Percentiles rank a stretch among this genome's conserved stretches.
These are phyloP conservation scores for Aspergillus intermedius DNA, from an alignment of 2,329 filamentous ascomycete species.

Conservation along the genomic window DNA sequence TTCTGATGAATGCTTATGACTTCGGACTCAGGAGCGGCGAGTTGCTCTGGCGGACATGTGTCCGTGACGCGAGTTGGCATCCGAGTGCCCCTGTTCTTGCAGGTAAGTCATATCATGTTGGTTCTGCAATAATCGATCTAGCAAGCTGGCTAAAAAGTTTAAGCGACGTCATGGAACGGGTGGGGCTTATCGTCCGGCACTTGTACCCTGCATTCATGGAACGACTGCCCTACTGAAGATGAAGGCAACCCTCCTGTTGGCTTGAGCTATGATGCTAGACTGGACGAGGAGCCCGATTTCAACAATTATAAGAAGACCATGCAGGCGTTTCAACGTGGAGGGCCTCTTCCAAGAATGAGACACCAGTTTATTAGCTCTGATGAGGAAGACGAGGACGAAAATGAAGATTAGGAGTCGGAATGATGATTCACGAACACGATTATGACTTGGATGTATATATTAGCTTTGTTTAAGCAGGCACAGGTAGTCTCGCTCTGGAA, in stretches of 20 bases:
- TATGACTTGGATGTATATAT: background rate
- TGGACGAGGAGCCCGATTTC: slow-evolving; percentile 45
- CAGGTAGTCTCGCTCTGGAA: background rate
- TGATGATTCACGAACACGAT: too few species aligned
- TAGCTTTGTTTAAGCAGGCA: background rate
- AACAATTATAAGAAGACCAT: slow-evolving; percentile 27
- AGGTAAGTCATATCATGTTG: slow-evolving; percentile 37
- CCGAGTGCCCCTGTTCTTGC: slow-evolving; percentile 74
- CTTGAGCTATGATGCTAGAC: slow-evolving; percentile 53
- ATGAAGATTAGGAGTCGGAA: too few species aligned
- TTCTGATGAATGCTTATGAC: slow-evolving; percentile 52
- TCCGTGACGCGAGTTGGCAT: slow-evolving; percentile 87
- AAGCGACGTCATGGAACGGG: slow-evolving; percentile 78
- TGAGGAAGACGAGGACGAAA: too few species aligned
- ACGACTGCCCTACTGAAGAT: slow-evolving; percentile 57
- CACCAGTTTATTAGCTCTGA: too few species aligned
- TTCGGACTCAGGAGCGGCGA: slow-evolving; percentile 46
- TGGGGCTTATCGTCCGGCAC: slow-evolving; percentile 67
- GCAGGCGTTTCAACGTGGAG: background rate
- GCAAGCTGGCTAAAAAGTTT: slow-evolving; percentile 4
- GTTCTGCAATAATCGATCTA: background rate
- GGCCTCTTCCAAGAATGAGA: too few species aligned
- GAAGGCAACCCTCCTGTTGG: slow-evolving; percentile 57
- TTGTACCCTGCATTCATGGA: slow-evolving; percentile 71
- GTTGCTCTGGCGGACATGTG: slow-evolving; percentile 65